Evolutionary conservation across 257 asterid genomes (phyloP).

Genomic region (Solanum paucissectum): DNA sequence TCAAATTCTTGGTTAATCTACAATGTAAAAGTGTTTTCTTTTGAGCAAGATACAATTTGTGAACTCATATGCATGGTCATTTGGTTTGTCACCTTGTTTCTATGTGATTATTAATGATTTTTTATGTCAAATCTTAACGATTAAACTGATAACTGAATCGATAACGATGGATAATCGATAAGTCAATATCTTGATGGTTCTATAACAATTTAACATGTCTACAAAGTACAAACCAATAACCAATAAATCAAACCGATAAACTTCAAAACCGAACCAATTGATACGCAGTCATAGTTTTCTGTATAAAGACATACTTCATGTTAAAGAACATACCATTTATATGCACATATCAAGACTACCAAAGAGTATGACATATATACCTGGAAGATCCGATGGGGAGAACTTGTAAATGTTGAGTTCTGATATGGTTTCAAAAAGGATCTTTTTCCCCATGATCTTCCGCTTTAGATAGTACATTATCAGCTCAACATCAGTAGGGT

Average conservation of each 20-base stretch:
- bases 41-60: not conserved
- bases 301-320: not conserved
- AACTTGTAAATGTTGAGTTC: slow-evolving; percentile 68
- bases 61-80: not conserved
- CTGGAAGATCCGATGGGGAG: slow-evolving; percentile 92
- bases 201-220: not conserved
- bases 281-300: not conserved
- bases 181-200: not conserved
- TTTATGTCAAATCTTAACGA: not conserved
- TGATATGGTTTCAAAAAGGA: slow-evolving; percentile 48
- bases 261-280: not conserved
- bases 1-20: not conserved
- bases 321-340: not conserved
- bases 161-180: too few species aligned
- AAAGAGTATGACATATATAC: slow-evolving; percentile 10
- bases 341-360: not conserved
- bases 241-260: too few species aligned
- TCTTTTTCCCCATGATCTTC: slow-evolving; percentile 53
- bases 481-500: slow-evolving; percentile 75
- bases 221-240: not conserved
- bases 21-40: too few species aligned
- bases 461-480: slow-evolving; percentile 64
- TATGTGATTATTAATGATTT: too few species aligned
- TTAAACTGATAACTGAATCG: too few species aligned
- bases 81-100: not conserved